Conservation (phyloP, 192 early-diverging fungal genomes). For the Entomortierella lignicola region DNA sequence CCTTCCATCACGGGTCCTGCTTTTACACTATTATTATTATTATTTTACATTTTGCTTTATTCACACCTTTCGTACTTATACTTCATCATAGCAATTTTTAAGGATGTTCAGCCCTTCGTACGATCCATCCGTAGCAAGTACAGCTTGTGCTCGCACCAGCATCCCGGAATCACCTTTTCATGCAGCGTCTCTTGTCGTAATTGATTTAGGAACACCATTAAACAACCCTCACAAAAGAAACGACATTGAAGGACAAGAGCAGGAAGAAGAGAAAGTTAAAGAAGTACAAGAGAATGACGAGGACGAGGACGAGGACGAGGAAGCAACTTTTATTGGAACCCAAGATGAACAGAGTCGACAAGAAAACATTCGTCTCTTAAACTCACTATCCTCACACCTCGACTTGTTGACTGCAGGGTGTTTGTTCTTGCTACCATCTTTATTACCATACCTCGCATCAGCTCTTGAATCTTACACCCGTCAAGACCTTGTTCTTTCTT, state of each 20-base stretch:
- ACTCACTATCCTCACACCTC: conserved; percentile 16
- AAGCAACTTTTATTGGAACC: background rate
- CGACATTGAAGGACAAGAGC: background rate
- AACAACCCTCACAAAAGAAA: background rate
- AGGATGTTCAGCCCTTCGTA: no score
- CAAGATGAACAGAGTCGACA: background rate
- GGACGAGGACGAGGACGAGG: background rate
- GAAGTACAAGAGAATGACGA: no score
- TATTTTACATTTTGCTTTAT: background rate
- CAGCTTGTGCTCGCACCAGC: background rate
- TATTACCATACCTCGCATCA: conserved; percentile 40
- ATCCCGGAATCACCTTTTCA: background rate
- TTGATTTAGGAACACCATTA: background rate
- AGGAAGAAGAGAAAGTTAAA: background rate
- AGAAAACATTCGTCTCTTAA: conserved; percentile 1
- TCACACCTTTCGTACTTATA: background rate
- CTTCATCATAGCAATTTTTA: no score
- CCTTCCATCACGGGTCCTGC: no score
- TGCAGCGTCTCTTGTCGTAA: background rate
- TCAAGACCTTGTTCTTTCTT: background rate
- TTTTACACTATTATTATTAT: no score
- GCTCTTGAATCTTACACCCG: conserved; percentile 17
- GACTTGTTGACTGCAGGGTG: conserved; percentile 38
- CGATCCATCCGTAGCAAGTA: background rate
- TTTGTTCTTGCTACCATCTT: conserved; percentile 37